Base-by-base conservation (phyloP, 2,329 filamentous ascomycete species). In the Didymella pomorum region DNA sequence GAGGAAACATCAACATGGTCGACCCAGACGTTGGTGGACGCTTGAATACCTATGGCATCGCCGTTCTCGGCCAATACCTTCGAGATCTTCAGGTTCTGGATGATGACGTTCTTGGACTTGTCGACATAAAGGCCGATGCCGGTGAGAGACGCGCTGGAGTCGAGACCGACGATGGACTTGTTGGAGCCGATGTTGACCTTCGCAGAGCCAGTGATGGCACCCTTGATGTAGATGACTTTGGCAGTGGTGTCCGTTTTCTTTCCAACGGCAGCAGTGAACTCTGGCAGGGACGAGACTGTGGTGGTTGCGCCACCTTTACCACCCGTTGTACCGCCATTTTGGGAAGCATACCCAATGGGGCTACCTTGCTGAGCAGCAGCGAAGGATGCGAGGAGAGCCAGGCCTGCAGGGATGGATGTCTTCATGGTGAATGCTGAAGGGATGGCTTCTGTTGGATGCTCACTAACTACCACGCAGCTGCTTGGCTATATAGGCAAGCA, bases 1-100 rank as follows among this genome's bases (percentile, higher is more conserved):
- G 84, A 86, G 4, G 83, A 86, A 21, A 90, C 80, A 62, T 90
- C 87, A 71, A 82, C 81, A 78, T 90, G 88, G 76, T 90, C 88
- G 50, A 90, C 78, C 88, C 88, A 90, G 26, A 87, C 79, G 52
- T 84, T 84, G 9, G 70, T 80, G 3, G 79, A 76, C 2, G 70
- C 42, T 60, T 86, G 79, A 2, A 85, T 77, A 1, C 79, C 79
- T 46, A 87, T 79, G 33, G 82, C 80, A 69, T 87, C 85, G 31
- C 82, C 82, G 26, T 78, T 76, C 10, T 75, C 73, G 8, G 52
- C 52, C n/a, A 55, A 12, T 1, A 84, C 80, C 52, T 84, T 81
- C 57, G 78, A 71, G 62, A 85, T 80, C 62, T 82, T 82, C 35
- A 87, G 68, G 73, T 87, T 87, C 44, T 81, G 82, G 46, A 87